Evolutionary conservation across 2,329 filamentous ascomycete genomes (phyloP).

Genomic region (Amphichorda felina): DNA sequence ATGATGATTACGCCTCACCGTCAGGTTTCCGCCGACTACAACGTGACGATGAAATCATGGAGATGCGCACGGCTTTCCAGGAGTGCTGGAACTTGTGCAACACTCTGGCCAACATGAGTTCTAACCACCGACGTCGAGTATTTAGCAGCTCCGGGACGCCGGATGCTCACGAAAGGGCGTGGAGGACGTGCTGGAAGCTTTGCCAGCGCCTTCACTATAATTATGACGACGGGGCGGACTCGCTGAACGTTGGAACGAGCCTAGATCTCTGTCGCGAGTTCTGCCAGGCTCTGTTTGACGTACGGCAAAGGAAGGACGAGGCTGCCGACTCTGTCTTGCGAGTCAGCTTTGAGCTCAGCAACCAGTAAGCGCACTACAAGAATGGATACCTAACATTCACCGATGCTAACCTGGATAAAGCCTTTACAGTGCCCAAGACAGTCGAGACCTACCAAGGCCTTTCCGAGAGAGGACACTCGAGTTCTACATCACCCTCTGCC

Average conservation of each 20-base stretch:
- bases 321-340: constrained; percentile 74
- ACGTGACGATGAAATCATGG: constrained; percentile 48
- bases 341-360: constrained; percentile 91
- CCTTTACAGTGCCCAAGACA: constrained; percentile 82
- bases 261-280: constrained; percentile 85
- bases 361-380: constrained; percentile 46
- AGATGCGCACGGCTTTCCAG: constrained; percentile 64
- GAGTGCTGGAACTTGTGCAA: constrained; percentile 95
- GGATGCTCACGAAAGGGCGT: constrained; percentile 75
- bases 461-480: constrained; percentile 86
- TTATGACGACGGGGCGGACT: constrained; percentile 55
- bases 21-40: constrained; percentile 24
- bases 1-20: constrained; percentile 26
- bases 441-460: constrained; percentile 64
- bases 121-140: constrained; percentile 67
- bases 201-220: constrained; percentile 84
- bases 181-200: constrained; percentile 88
- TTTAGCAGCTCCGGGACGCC: constrained; percentile 65
- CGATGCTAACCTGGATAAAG: too few species aligned
- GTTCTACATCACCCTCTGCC: constrained; percentile 89
- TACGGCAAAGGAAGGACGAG: constrained; percentile 67
- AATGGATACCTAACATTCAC: constrained; percentile 1
- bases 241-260: constrained; percentile 59
- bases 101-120: constrained; percentile 74
- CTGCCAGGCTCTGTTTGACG: constrained; percentile 83